Evolutionary conservation across 345 rosid species (phyloP), one percentile per base, ranked within the genome.

Genomic region (Salix brachista): DNA sequence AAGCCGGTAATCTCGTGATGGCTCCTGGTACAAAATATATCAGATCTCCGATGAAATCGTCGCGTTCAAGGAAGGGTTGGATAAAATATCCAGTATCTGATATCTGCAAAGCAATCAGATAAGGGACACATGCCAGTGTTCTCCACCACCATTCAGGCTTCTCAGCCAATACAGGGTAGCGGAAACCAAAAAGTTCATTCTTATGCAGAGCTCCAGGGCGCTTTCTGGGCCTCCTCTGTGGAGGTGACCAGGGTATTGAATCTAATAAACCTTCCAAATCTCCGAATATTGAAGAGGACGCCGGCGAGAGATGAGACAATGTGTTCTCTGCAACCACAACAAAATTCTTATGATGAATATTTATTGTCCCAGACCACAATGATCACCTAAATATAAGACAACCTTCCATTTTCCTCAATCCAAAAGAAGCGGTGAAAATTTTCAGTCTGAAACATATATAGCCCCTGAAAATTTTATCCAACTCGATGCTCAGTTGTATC

Each of bases 101-200:
- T 26, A 91, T 83, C 78, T 95, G 93, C 74, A 95, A 82, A 5
- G 99, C 91, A 65, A 95, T 77, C 78, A 95, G 26, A 75, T 93
- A 95, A 32, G 97, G 96, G 25, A 89, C 62, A 71, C 89, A 89
- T 41, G 97, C 89, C 69, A 91, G 76, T 19, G 93, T 90, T 76
- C 97, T 89, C 92, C 92, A 87, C 95, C 95, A 90, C 97, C 97
- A 94, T 61, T 89, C 88, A 25, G 91, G 97, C 75, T 89, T 91
- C 83, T 88, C 87, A 8, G 67, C 36, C 36, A 86, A 61, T 72
- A 76, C 81, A 16, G 94, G 94, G 48, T 77, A 76, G 60, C 77
- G 83, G 75, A 90, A 79, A 72, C 84, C 78, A 74, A 86, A 86
- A 36, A 84, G 65, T 8, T 88, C 85, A 42, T 84, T 83, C 82